phyloP scores from a whole-genome alignment of 2,329 filamentous ascomycete species.

The Talaromyces pinophilus region DNA sequence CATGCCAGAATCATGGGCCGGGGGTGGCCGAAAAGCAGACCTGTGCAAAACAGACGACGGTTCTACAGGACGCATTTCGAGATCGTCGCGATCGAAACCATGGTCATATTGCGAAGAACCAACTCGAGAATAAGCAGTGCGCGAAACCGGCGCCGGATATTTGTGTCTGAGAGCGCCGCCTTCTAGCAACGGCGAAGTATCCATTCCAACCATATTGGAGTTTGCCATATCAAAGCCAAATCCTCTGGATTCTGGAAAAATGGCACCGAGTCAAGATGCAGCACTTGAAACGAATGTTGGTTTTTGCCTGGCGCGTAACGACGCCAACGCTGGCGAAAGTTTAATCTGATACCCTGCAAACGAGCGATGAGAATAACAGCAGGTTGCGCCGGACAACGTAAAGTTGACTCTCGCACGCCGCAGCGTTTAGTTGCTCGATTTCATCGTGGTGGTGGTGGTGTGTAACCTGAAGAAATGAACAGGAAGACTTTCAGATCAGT shows the following conservation, averaged over 20 bases:
- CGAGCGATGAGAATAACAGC: conserved; percentile 1
- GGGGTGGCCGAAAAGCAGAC: conserved; percentile 8
- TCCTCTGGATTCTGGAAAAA: background rate
- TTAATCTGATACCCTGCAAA: background rate
- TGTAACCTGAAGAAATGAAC: background rate
- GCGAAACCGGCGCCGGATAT: background rate
- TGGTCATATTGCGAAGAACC: background rate
- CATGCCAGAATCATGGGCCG: background rate
- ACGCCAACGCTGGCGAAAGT: background rate
- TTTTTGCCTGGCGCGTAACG: background rate
- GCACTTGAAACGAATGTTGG: background rate
- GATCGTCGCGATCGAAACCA: background rate
- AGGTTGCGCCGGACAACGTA: background rate
- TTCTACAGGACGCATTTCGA: conserved; percentile 8
- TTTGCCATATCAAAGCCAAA: background rate
- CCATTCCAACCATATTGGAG: conserved; percentile 1
- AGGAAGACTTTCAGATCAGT: background rate
- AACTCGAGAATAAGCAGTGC: background rate
- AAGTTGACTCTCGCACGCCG: background rate
- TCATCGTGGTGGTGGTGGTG: background rate
- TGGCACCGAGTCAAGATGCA: background rate
- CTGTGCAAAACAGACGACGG: conserved; percentile 17
- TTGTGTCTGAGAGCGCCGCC: conserved; percentile 1
- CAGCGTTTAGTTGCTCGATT: background rate
- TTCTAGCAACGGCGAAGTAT: conserved; percentile 20